Evolutionary conservation across 306 rosid genomes (phyloP).

Genomic region (Quercus suber): DNA sequence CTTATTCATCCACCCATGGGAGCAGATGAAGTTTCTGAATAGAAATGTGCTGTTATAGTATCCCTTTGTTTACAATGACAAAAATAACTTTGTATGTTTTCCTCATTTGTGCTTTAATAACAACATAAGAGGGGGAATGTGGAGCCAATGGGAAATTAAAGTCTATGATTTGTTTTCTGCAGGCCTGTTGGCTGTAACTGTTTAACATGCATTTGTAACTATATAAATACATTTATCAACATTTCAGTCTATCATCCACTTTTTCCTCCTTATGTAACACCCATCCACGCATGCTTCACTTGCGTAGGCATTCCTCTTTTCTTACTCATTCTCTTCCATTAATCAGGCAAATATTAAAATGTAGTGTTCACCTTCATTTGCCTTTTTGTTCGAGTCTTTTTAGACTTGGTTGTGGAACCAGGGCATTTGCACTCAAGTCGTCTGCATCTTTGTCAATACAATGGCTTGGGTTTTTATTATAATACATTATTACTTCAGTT

Average conservation of each 20-base stretch:
- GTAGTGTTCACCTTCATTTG: neutral
- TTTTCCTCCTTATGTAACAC: neutral
- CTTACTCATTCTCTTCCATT: neutral
- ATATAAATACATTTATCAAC: neutral
- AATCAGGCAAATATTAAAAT: neutral
- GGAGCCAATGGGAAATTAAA: neutral
- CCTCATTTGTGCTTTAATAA: conserved; percentile 40
- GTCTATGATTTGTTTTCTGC: neutral
- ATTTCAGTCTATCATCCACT: neutral
- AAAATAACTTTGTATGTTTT: conserved; percentile 37
- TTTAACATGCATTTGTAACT: neutral
- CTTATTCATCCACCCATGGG: conserved; percentile 33
- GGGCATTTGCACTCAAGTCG: too few species aligned
- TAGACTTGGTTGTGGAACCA: too few species aligned
- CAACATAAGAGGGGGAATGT: conserved; percentile 25
- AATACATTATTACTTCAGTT: too few species aligned
- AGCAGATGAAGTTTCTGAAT: conserved; percentile 43
- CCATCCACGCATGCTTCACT: neutral
- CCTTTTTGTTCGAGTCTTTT: neutral
- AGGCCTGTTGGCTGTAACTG: neutral
- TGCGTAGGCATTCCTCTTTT: neutral
- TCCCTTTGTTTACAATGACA: conserved; percentile 30
- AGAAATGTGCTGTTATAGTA: conserved; percentile 34
- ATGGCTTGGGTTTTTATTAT: too few species aligned
- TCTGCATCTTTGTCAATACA: too few species aligned